Evolutionary conservation across 2,329 filamentous ascomycete species (phyloP).

Genomic region (Chaetomium strumarium): DNA sequence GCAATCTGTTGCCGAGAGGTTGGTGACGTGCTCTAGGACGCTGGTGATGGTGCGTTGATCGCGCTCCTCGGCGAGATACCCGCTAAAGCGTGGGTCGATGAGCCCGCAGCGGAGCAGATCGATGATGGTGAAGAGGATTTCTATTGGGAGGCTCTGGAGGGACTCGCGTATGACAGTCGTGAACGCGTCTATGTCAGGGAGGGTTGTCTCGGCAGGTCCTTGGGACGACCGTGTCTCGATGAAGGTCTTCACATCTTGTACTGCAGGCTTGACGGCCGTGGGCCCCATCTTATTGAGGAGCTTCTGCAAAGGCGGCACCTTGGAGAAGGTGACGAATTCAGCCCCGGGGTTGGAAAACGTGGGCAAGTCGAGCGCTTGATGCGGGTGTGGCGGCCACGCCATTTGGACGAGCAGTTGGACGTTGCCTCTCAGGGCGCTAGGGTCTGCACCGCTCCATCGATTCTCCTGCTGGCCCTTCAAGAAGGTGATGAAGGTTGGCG

Average conservation of each 20-base stretch:
- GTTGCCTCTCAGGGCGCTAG: slow-evolving; percentile 61
- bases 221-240: slow-evolving; percentile 55
- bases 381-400: slow-evolving; percentile 69
- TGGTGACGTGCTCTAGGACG: slow-evolving; percentile 57
- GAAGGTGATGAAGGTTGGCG: slow-evolving; percentile 86
- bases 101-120: slow-evolving; percentile 78
- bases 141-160: slow-evolving; percentile 51
- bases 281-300: slow-evolving; percentile 70
- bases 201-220: slow-evolving; percentile 57
- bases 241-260: slow-evolving; percentile 64
- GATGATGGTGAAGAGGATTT: slow-evolving; percentile 72
- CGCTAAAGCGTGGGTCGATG: slow-evolving; percentile 70
- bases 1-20: slow-evolving; percentile 40
- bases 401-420: slow-evolving; percentile 69
- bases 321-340: slow-evolving; percentile 66
- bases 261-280: slow-evolving; percentile 50
- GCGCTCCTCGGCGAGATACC: slow-evolving; percentile 74
- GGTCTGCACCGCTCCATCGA: slow-evolving; percentile 74
- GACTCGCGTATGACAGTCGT: slow-evolving; percentile 54
- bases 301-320: slow-evolving; percentile 77
- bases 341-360: slow-evolving; percentile 58
- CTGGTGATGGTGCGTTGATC: slow-evolving; percentile 56
- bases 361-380: slow-evolving; percentile 64
- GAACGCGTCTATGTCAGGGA: slow-evolving; percentile 66
- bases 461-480: slow-evolving; percentile 68